Base-by-base conservation (phyloP, 176 grass and related monocot species). In the Triticum turgidum region DNA sequence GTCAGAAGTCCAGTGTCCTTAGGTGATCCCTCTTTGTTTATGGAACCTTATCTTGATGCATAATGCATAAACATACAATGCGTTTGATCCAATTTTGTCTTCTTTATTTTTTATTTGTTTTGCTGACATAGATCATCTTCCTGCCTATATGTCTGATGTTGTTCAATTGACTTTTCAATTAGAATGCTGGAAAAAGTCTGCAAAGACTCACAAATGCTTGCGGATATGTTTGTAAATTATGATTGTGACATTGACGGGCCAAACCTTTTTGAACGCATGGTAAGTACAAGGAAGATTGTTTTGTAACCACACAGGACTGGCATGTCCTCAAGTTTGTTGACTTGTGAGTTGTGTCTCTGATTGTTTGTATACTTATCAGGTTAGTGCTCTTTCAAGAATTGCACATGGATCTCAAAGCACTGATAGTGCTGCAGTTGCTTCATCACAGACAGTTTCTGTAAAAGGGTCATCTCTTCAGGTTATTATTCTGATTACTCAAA, bases 141-240 rank as follows among this genome's bases (percentile, higher is more conserved):
- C 27, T 69, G 18, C 33, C 33, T 80, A 5, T 71, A 25, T 76
- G 49, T 76, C 56, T 90, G 32, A 86, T 85, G 25, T 83, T 79
- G 61, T 86, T 52, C 80, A 37, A 65, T 82, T 80, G 22, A 77
- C 82, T 84, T 90, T 34, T 59, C 33, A 93, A 82, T 65, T 83
- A 99, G 97, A 89, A 94, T 97, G 92, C 88, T 99, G 73, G 97
- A 99, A 89, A 99, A 99, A 89, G 94, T 97, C 41, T 99, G 97
- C 78, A 99, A 94, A 91, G 92, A 99, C 83, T 87, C 97, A 42
- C 97, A 99, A 91, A 97, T 99, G 97, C 94, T 99, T 93, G 94
- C 97, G 65, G 94, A 99, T 73, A 84, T 99, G 85, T 99, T 99
- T 94, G 97, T 97, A 73, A 99, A 99, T 80, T 99, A 99, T 83